Conservation (phyloP, 257 asterid genomes). For the Ocimum tenuiflorum region DNA sequence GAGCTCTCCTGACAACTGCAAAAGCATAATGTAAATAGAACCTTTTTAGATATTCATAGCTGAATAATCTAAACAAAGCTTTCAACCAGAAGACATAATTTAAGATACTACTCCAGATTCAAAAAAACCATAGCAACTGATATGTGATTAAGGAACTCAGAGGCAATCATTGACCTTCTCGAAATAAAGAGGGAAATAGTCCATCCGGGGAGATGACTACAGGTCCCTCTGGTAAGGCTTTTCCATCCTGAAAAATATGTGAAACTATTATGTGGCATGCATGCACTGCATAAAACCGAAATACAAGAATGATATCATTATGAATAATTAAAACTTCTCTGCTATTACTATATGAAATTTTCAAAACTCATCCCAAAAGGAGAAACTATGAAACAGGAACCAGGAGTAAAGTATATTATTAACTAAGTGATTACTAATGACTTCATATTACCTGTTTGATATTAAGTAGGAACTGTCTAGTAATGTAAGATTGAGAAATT, state of each 20-base stretch:
- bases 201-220: slow-evolving; percentile 98
- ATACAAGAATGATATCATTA: not conserved
- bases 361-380: not conserved
- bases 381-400: not conserved
- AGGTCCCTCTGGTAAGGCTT: slow-evolving; percentile 93
- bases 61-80: not conserved
- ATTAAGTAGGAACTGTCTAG: slow-evolving; percentile 72
- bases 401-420: not conserved
- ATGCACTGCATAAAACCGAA: not conserved
- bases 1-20: slow-evolving; percentile 96
- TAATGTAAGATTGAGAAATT: slow-evolving; percentile 78
- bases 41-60: slow-evolving; percentile 2
- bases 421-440: not conserved
- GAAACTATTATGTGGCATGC: not conserved
- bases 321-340: not conserved
- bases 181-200: slow-evolving; percentile 89
- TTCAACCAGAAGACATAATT: not conserved
- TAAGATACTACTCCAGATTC: not conserved
- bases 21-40: slow-evolving; percentile 26
- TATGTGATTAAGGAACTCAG: slow-evolving; percentile 13
- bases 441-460: slow-evolving; percentile 70
- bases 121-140: slow-evolving; percentile 1
- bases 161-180: slow-evolving; percentile 62
- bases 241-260: slow-evolving; percentile 62
- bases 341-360: not conserved